A percentile compares a stretch with the other conserved stretches of the same genome.
Evolutionary conservation across 2,329 filamentous ascomycete species (phyloP).

Genomic region (Pyricularia pennisetigena): DNA sequence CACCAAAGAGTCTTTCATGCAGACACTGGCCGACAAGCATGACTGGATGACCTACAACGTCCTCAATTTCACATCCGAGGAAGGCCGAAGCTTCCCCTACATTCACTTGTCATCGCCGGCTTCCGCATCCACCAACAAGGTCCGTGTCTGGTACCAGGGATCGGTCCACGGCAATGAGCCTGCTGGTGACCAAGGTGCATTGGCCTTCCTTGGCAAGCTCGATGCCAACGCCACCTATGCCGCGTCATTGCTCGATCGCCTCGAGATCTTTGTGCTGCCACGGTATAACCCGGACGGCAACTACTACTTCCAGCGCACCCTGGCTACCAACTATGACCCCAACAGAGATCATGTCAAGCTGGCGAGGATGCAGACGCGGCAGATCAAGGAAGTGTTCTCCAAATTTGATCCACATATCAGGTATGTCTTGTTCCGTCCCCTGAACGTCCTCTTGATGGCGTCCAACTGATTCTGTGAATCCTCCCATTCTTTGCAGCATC

Average conservation of each 20-base stretch:
- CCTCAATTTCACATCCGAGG: slow-evolving; percentile 1
- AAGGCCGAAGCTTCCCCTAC: slow-evolving; percentile 1
- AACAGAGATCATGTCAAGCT: slow-evolving; percentile 4
- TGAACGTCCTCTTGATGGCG: background rate
- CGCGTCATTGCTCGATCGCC: background rate
- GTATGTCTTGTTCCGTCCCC: background rate
- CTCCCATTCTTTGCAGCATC: background rate
- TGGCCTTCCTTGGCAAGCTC: slow-evolving; percentile 1
- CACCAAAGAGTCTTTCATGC: background rate
- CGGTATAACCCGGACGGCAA: slow-evolving; percentile 4
- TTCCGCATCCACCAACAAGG: background rate
- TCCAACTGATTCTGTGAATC: background rate
- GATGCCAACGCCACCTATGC: slow-evolving; percentile 1
- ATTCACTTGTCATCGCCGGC: background rate
- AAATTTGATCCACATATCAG: slow-evolving; percentile 1
- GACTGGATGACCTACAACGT: slow-evolving; percentile 3
- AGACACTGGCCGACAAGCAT: background rate
- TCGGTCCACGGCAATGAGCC: slow-evolving; percentile 5
- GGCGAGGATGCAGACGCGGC: slow-evolving; percentile 1
- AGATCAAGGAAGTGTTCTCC: background rate
- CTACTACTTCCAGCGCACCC: slow-evolving; percentile 3
- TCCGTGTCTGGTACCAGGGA: slow-evolving; percentile 2
- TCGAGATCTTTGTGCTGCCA: slow-evolving; percentile 3
- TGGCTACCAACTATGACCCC: slow-evolving; percentile 2
- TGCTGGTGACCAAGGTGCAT: background rate